These are phyloP conservation scores for Mycena galericulata DNA, from an alignment of 768 basidiomycete species.

Conservation along the genomic window DNA sequence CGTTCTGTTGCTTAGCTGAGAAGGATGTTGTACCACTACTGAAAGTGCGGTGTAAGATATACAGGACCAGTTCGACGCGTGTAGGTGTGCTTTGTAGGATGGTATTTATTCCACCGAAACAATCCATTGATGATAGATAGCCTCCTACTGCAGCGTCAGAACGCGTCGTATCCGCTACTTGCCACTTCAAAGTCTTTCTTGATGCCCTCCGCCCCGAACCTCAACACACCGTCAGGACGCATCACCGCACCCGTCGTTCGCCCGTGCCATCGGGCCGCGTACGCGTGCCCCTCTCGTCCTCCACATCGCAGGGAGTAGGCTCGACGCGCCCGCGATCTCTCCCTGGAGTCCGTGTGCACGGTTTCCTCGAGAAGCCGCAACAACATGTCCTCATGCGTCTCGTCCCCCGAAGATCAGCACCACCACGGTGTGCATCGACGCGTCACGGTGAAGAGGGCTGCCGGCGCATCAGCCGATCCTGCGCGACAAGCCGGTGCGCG, in stretches of 20 bases:
- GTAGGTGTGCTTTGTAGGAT: too few relatives aligned
- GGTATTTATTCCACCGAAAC: too few relatives aligned
- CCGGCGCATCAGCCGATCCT: background rate
- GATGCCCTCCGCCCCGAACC: conserved; percentile 19
- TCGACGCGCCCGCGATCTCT: background rate
- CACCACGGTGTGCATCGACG: conserved; percentile 44
- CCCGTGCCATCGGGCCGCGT: conserved; percentile 19
- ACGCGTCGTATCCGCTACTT: too few relatives aligned
- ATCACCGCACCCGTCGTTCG: conserved; percentile 30
- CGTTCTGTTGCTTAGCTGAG: too few relatives aligned
- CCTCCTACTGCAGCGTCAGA: too few relatives aligned
- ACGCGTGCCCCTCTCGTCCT: conserved; percentile 35
- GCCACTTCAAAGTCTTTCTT: conserved; percentile 18
- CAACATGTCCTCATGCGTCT: background rate
- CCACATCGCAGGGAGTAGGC: background rate
- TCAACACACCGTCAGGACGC: conserved; percentile 37
- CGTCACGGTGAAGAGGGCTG: conserved; percentile 41
- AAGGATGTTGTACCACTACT: too few relatives aligned
- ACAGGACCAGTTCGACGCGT: too few relatives aligned
- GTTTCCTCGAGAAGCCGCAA: background rate
- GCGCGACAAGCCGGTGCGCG: conserved; percentile 46
- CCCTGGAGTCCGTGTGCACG: conserved; percentile 7
- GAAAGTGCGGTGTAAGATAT: too few relatives aligned
- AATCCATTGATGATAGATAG: too few relatives aligned
- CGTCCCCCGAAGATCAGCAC: conserved; percentile 43